A percentile compares a stretch with the other conserved stretches of the same genome.
phyloP scores from a whole-genome alignment of 192 early-diverging fungal species.

The Fimicolochytrium jonesii region DNA sequence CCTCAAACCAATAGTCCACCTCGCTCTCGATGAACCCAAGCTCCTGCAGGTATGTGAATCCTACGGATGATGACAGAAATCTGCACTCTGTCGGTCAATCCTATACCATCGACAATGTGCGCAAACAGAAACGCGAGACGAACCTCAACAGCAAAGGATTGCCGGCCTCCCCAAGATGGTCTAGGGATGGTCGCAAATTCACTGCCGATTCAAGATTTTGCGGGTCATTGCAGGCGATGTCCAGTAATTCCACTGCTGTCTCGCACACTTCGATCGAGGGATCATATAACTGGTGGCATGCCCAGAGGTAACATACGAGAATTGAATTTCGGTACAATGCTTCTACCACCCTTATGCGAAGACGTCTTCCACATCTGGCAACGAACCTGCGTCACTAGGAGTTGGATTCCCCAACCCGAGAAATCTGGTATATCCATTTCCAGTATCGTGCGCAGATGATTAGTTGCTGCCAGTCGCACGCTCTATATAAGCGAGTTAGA shows the following conservation, averaged over 20 bases:
- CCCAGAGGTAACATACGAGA: too few relatives aligned
- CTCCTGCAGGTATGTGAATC: conserved; percentile 66
- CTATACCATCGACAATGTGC: too few relatives aligned
- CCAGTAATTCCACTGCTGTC: conserved; percentile 62
- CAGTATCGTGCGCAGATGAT: conserved; percentile 63
- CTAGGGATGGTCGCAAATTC: conserved; percentile 63
- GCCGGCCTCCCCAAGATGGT: conserved; percentile 66
- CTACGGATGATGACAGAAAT: conserved; percentile 66
- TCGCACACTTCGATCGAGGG: conserved; percentile 67
- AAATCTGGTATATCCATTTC: conserved; percentile 53
- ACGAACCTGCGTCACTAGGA: conserved; percentile 60
- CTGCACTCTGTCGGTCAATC: too few relatives aligned
- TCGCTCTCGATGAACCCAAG: conserved; percentile 70
- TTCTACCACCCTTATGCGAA: too few relatives aligned
- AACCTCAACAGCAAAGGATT: conserved; percentile 63
- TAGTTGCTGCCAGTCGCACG: conserved; percentile 70
- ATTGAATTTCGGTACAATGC: too few relatives aligned
- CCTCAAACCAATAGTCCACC: conserved; percentile 80
- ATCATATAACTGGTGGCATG: conserved; percentile 62
- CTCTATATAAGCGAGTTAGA: conserved; percentile 23
- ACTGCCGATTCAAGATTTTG: conserved; percentile 69
- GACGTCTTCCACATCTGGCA: background rate
- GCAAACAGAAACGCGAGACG: too few relatives aligned
- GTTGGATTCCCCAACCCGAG: conserved; percentile 67
- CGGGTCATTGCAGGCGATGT: conserved; percentile 61